phyloP scores from a whole-genome alignment of 2,329 filamentous ascomycete species.

The Monilinia aucupariae region DNA sequence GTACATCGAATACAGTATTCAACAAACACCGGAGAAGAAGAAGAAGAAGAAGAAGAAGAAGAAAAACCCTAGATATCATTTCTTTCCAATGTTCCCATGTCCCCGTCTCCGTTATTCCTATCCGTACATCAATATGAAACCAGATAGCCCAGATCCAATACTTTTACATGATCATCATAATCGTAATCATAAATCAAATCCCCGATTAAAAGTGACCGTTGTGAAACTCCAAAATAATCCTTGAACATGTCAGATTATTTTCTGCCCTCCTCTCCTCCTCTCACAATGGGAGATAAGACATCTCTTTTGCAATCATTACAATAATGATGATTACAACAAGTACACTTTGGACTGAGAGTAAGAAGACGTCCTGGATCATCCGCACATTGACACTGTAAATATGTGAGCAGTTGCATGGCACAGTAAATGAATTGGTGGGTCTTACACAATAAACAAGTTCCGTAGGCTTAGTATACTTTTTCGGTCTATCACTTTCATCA shows the following conservation, averaged over 20 bases:
- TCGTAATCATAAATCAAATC: not conserved
- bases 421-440: not conserved
- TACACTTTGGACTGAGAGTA: constrained; percentile 20
- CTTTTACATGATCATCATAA: constrained; percentile 7
- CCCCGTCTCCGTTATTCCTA: not conserved
- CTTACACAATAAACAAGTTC: constrained; percentile 28
- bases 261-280: not conserved
- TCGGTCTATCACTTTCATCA: constrained; percentile 11
- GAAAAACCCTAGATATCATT: no score
- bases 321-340: constrained; percentile 20
- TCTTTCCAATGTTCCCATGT: not conserved
- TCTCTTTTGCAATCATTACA: constrained; percentile 20
- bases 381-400: constrained; percentile 26
- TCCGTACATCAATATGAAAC: not conserved
- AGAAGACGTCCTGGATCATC: constrained; percentile 21
- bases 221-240: constrained; percentile 3
- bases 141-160: not conserved
- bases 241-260: not conserved
- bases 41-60: no score
- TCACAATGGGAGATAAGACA: not conserved
- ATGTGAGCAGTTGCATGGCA: constrained; percentile 4
- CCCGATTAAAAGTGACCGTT: not conserved
- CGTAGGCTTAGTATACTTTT: constrained; percentile 17
- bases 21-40: no score
- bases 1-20: no score